Percentiles rank a stretch among this genome's conserved stretches.
Evolutionary conservation across 2,329 filamentous ascomycete species (phyloP).

Genomic region (Drechmeria coniospora): DNA sequence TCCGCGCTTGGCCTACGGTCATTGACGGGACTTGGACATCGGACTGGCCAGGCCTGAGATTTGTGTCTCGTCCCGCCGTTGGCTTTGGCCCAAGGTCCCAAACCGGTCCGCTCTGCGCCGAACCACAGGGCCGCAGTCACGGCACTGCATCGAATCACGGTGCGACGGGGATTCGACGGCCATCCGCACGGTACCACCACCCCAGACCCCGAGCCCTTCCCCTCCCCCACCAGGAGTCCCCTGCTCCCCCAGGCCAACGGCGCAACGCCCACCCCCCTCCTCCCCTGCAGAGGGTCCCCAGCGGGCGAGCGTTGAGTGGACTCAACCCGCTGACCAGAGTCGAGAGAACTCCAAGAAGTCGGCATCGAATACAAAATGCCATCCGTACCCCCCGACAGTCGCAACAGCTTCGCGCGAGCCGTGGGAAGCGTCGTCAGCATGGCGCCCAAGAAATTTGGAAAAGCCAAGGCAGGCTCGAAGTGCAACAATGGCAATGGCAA

Average conservation of each 20-base stretch:
- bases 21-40: constrained; percentile 11
- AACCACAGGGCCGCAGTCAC: constrained; percentile 1
- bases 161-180: too few relatives aligned
- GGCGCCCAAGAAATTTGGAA: constrained; percentile 43
- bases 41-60: constrained; percentile 3
- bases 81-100: constrained; percentile 12
- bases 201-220: too few relatives aligned
- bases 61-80: constrained; percentile 13
- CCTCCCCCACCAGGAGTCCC: too few relatives aligned
- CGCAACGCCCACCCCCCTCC: constrained; percentile 8
- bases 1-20: constrained; percentile 2
- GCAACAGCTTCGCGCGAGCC: constrained; percentile 32
- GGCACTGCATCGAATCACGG: constrained; percentile 15
- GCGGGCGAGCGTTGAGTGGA: too few relatives aligned
- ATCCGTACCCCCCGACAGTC: constrained; percentile 47
- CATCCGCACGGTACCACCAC: too few relatives aligned
- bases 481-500: constrained; percentile 23
- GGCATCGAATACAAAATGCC: too few relatives aligned
- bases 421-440: constrained; percentile 35
- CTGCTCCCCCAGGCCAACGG: too few relatives aligned
- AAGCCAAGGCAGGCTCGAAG: constrained; percentile 43
- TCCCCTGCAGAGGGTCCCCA: too few relatives aligned
- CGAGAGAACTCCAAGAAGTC: too few relatives aligned
- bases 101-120: constrained; percentile 2
- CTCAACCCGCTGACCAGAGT: too few relatives aligned